phyloP scores from a whole-genome alignment of 2,329 filamentous ascomycete species.

The Ascochyta fabae region DNA sequence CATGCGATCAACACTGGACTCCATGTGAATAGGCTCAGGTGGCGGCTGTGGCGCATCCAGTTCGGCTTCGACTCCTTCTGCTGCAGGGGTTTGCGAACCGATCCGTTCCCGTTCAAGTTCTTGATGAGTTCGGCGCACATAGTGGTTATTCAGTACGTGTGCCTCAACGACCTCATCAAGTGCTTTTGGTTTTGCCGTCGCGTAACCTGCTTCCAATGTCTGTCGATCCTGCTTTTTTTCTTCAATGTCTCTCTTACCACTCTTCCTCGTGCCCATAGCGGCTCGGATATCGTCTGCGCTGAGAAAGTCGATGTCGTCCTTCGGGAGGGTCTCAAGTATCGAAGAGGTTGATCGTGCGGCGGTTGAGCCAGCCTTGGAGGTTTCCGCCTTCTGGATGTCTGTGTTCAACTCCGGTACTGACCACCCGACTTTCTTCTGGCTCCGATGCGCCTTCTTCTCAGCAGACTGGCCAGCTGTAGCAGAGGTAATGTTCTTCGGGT shows the following conservation, averaged over 20 bases:
- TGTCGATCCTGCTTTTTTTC: conserved; percentile 24
- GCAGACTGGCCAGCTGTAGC: neutral
- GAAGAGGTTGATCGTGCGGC: conserved; percentile 28
- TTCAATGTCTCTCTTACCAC: conserved; percentile 14
- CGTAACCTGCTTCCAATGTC: conserved; percentile 40
- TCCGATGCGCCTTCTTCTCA: neutral
- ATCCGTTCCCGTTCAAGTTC: conserved; percentile 22
- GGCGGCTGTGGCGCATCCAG: neutral
- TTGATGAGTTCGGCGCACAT: conserved; percentile 35
- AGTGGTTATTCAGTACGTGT: conserved; percentile 38
- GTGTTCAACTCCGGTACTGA: neutral
- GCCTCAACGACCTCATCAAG: conserved; percentile 34
- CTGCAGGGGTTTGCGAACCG: neutral
- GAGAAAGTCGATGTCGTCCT: conserved; percentile 51
- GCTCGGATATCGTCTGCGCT: conserved; percentile 53
- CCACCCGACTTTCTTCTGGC: neutral
- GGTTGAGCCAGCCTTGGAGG: neutral
- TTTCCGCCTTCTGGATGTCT: neutral
- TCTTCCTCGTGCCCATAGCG: conserved; percentile 46
- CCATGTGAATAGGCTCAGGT: conserved; percentile 14
- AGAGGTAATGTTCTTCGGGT: neutral
- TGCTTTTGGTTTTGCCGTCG: conserved; percentile 16
- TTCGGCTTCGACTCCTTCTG: neutral
- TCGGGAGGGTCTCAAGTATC: conserved; percentile 42
- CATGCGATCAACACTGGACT: conserved; percentile 40